A percentile compares a stretch with the other conserved stretches of the same genome.
Conservation (phyloP, 164 flowering plant species). For the Vitis cinerea region DNA sequence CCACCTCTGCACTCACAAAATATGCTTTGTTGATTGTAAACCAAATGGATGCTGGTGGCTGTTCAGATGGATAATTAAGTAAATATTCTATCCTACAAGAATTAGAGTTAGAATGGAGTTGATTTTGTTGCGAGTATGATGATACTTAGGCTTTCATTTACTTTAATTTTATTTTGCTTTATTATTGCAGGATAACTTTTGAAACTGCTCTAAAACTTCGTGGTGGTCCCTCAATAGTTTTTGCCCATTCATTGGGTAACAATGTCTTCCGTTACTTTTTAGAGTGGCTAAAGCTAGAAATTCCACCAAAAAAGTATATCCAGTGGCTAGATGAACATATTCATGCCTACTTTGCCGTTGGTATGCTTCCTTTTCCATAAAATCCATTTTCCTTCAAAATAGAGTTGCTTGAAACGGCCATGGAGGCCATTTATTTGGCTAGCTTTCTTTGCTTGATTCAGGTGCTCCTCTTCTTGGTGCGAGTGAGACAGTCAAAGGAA, state of each 20-base stretch:
- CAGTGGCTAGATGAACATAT: conserved; percentile 95
- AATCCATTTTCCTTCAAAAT: conserved; percentile 7
- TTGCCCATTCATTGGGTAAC: conserved; percentile 98
- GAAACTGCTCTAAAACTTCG: conserved; percentile 96
- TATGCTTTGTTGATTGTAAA: too few species aligned
- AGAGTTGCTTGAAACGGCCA: conserved; percentile 1
- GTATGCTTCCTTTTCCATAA: conserved; percentile 38
- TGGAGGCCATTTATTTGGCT: conserved; percentile 8
- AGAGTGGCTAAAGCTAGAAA: conserved; percentile 98
- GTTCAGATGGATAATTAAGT: too few species aligned
- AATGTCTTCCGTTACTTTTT: conserved; percentile 91
- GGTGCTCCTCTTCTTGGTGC: conserved; percentile 97
- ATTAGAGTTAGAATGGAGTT: background rate
- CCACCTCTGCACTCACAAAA: too few species aligned
- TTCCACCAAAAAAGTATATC: conserved; percentile 81
- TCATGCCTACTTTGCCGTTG: conserved; percentile 98
- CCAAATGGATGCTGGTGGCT: too few species aligned
- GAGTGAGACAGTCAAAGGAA: conserved; percentile 62
- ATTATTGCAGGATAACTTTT: conserved; percentile 71
- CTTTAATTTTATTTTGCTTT: too few species aligned
- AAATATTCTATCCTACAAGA: background rate
- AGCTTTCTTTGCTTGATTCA: conserved; percentile 27
- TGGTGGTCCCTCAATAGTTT: conserved; percentile 93
- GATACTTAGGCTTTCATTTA: background rate
- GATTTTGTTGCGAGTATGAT: background rate